Evolutionary conservation across 2,329 filamentous ascomycete species (phyloP).

Genomic region (Stagonosporopsis chrysanthemi): DNA sequence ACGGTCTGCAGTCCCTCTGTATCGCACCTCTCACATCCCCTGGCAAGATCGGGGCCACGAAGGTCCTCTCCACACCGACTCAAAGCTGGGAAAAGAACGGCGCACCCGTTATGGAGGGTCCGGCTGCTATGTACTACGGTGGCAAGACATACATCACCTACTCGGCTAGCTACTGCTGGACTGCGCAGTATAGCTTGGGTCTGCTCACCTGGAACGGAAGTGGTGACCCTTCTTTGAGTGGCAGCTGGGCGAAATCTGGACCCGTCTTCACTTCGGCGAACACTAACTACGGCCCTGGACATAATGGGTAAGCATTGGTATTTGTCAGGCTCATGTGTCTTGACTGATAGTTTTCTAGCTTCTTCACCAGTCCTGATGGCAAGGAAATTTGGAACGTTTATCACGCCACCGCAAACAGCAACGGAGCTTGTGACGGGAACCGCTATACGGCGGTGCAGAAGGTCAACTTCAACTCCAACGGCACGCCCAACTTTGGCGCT

Average conservation of each 20-base stretch:
- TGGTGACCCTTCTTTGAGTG: constrained; percentile 54
- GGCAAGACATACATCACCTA: constrained; percentile 63
- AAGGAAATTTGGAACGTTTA: constrained; percentile 64
- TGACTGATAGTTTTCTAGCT: constrained; percentile 44
- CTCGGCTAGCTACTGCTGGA: constrained; percentile 66
- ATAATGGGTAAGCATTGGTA: constrained; percentile 53
- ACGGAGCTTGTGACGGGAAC: constrained; percentile 61
- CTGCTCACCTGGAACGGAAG: constrained; percentile 61
- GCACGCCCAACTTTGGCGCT: constrained; percentile 61
- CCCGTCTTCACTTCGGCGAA: constrained; percentile 62
- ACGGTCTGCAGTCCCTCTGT: constrained; percentile 53
- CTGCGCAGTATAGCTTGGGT: constrained; percentile 61
- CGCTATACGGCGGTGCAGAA: constrained; percentile 63
- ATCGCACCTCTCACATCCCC: constrained; percentile 53
- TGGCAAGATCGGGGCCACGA: constrained; percentile 55
- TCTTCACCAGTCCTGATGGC: constrained; percentile 65
- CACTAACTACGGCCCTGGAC: constrained; percentile 64
- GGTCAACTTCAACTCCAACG: constrained; percentile 60
- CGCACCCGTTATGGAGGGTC: constrained; percentile 63
- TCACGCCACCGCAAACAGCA: constrained; percentile 60
- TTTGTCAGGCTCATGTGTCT: neutral
- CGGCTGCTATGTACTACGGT: constrained; percentile 61
- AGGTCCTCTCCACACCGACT: constrained; percentile 61
- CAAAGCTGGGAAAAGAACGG: constrained; percentile 60
- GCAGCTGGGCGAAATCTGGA: constrained; percentile 62